phyloP scores from a whole-genome alignment of 495 filamentous ascomycete species.

The Penicillium canariense region DNA sequence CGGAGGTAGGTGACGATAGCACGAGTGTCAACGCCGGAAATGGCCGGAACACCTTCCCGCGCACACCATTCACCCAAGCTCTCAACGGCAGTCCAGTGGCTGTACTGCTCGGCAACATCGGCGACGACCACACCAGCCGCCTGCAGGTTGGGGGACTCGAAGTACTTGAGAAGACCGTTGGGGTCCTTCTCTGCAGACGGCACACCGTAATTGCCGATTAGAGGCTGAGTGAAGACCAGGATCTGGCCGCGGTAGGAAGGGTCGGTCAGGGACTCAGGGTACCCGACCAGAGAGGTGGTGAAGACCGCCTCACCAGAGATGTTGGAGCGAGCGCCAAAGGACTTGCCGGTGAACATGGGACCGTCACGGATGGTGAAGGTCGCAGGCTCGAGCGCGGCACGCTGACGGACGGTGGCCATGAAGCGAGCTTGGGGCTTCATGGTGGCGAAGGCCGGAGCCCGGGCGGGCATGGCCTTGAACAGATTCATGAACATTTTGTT shows the following conservation, averaged over 20 bases:
- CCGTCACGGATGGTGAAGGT: conserved; percentile 96
- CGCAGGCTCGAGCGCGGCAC: conserved; percentile 69
- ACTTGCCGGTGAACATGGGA: conserved; percentile 89
- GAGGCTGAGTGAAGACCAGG: conserved; percentile 95
- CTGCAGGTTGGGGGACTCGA: conserved; percentile 95
- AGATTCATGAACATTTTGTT: conserved; percentile 68
- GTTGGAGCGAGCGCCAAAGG: conserved; percentile 88
- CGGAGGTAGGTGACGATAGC: conserved; percentile 93
- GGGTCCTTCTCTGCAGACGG: conserved; percentile 74
- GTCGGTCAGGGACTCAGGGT: conserved; percentile 97
- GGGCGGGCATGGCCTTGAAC: conserved; percentile 53
- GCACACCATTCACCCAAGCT: conserved; percentile 92
- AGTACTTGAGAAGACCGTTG: conserved; percentile 82
- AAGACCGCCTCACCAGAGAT: conserved; percentile 93
- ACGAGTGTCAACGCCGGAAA: conserved; percentile 95
- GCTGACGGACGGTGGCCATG: conserved; percentile 69
- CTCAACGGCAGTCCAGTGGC: conserved; percentile 98
- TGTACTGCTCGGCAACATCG: conserved; percentile 89
- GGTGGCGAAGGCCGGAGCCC: conserved; percentile 52
- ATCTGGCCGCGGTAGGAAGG: conserved; percentile 99
- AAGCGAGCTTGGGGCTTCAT: conserved; percentile 57
- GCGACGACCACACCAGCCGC: conserved; percentile 93
- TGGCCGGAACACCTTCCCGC: conserved; percentile 91
- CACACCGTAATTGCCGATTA: conserved; percentile 98
- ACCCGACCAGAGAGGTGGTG: conserved; percentile 90